These are phyloP conservation scores for Penicillium angulare DNA, from an alignment of 495 filamentous ascomycete species.

Conservation along the genomic window DNA sequence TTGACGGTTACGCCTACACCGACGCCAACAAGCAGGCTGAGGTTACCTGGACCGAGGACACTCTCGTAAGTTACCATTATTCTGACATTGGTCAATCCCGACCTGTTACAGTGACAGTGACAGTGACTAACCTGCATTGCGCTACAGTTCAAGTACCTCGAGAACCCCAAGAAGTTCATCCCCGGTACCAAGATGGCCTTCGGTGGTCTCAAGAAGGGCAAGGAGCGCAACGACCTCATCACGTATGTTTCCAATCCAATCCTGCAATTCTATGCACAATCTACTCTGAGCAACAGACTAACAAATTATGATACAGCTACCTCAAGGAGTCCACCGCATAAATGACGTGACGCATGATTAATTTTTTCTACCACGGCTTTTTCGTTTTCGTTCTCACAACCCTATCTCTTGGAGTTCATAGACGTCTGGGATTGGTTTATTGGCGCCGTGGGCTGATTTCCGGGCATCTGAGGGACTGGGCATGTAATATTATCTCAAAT, in stretches of 20 bases:
- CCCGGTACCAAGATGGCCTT: slow-evolving; percentile 99
- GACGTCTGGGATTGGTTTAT: slow-evolving; percentile 22
- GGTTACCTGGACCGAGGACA: slow-evolving; percentile 81
- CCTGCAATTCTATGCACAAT: background rate
- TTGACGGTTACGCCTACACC: slow-evolving; percentile 95
- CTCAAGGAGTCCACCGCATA: slow-evolving; percentile 64
- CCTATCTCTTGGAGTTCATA: slow-evolving; percentile 24
- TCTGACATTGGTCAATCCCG: too few species aligned
- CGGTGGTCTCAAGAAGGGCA: slow-evolving; percentile 98
- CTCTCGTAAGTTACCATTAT: slow-evolving; percentile 81
- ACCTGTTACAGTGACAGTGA: too few species aligned
- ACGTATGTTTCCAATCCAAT: slow-evolving; percentile 61
- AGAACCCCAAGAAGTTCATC: slow-evolving; percentile 96
- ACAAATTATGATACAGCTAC: slow-evolving; percentile 45
- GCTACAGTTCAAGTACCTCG: slow-evolving; percentile 75
- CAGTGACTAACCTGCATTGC: slow-evolving; percentile 10
- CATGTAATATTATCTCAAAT: slow-evolving; percentile 44
- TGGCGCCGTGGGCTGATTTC: slow-evolving; percentile 28
- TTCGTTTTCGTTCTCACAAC: slow-evolving; percentile 22
- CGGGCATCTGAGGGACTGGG: slow-evolving; percentile 29
- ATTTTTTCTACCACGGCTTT: slow-evolving; percentile 14
- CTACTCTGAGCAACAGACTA: slow-evolving; percentile 1
- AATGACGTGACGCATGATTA: slow-evolving; percentile 39
- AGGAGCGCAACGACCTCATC: slow-evolving; percentile 99
- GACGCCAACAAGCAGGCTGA: slow-evolving; percentile 99